Conservation (phyloP, 768 basidiomycete species). For the Lyophyllum shimeji region DNA sequence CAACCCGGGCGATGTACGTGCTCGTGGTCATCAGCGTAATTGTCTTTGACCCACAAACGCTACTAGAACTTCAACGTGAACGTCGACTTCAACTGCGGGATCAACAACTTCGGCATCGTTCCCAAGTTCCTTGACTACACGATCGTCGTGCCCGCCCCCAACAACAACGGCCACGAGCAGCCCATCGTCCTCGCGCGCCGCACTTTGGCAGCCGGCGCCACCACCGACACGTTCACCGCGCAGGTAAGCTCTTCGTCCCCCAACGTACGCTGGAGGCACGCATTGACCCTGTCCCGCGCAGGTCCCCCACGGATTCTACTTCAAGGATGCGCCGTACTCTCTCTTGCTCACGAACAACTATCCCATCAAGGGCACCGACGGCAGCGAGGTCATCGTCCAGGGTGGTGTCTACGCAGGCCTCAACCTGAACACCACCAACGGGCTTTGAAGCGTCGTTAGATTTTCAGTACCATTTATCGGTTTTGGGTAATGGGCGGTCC, state of each 20-base stretch:
- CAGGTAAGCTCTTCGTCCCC: not conserved
- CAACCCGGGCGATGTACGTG: constrained; percentile 15
- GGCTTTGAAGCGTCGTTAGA: too few relatives aligned
- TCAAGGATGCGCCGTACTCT: not conserved
- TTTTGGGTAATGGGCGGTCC: too few relatives aligned
- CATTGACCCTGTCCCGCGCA: not conserved
- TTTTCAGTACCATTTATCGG: too few relatives aligned
- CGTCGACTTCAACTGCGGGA: constrained; percentile 7
- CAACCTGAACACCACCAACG: constrained; percentile 3
- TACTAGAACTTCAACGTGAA: constrained; percentile 4
- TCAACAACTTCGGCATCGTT: constrained; percentile 6
- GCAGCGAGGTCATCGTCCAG: constrained; percentile 10
- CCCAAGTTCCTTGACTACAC: constrained; percentile 14
- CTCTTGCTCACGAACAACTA: constrained; percentile 6
- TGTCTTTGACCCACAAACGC: not conserved
- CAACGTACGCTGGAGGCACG: not conserved
- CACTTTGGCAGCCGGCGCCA: not conserved
- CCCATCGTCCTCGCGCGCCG: constrained; percentile 14
- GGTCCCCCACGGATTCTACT: constrained; percentile 7
- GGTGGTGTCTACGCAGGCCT: constrained; percentile 2
- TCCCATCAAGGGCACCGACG: constrained; percentile 6
- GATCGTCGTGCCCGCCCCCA: not conserved
- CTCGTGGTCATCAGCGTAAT: not conserved
- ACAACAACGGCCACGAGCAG: constrained; percentile 14
- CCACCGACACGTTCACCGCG: constrained; percentile 8